These are phyloP conservation scores for Blastocystis sp. DNA, from an alignment of 352 stramenopile genomes.

Conservation along the genomic window DNA sequence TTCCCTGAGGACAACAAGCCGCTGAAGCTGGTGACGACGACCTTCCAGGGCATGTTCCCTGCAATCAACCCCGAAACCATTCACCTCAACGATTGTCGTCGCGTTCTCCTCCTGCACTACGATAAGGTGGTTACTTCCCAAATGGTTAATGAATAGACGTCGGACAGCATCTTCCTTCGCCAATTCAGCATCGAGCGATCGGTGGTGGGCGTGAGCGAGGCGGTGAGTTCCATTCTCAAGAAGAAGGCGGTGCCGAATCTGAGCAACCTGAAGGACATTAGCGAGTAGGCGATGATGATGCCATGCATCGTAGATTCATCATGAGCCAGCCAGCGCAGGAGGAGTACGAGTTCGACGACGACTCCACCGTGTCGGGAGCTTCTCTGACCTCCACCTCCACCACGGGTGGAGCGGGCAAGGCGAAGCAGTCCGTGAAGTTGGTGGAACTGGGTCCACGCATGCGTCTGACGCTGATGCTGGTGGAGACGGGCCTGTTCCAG, in stretches of 20 bases:
- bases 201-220: slow-evolving; percentile 8
- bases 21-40: slow-evolving; percentile 90
- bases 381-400: slow-evolving; percentile 69
- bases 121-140: slow-evolving; percentile 75
- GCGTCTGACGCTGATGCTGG: slow-evolving; percentile 89
- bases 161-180: slow-evolving; percentile 49
- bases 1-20: slow-evolving; percentile 83
- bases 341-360: slow-evolving; percentile 72
- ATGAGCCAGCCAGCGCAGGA: neutral
- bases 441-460: slow-evolving; percentile 91
- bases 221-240: slow-evolving; percentile 49
- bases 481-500: slow-evolving; percentile 89
- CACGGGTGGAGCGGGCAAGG: slow-evolving; percentile 71
- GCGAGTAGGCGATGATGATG: slow-evolving; percentile 84
- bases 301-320: slow-evolving; percentile 33
- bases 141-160: slow-evolving; percentile 8
- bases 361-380: slow-evolving; percentile 75
- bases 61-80: slow-evolving; percentile 93
- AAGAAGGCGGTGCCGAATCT: slow-evolving; percentile 77
- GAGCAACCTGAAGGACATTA: slow-evolving; percentile 89
- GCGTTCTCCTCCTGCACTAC: slow-evolving; percentile 94
- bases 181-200: slow-evolving; percentile 45
- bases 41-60: slow-evolving; percentile 99
- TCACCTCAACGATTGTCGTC: slow-evolving; percentile 88
- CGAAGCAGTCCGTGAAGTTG: slow-evolving; percentile 85